These are phyloP conservation scores for Guyanaporus albipodus DNA, from an alignment of 768 basidiomycete species.

Conservation along the genomic window DNA sequence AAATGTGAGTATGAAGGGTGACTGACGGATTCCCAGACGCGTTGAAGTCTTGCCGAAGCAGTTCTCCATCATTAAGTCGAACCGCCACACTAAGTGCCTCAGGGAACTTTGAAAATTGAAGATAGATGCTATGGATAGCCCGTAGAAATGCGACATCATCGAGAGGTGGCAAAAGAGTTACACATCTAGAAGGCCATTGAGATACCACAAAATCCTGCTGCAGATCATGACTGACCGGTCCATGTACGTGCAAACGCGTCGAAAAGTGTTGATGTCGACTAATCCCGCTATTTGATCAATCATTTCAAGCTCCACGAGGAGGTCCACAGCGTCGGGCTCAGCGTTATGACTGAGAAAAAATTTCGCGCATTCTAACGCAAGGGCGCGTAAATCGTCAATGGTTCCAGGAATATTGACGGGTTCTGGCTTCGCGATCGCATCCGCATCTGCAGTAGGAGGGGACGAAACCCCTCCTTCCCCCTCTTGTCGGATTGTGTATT, in stretches of 20 bases:
- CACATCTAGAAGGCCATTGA: constrained; percentile 52
- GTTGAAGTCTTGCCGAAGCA: constrained; percentile 85
- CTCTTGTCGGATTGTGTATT: constrained; percentile 71
- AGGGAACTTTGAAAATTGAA: constrained; percentile 81
- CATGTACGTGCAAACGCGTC: constrained; percentile 94
- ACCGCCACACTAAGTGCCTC: constrained; percentile 88
- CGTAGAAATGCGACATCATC: constrained; percentile 88
- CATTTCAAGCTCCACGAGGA: constrained; percentile 90
- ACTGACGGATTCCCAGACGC: constrained; percentile 84
- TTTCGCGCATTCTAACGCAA: constrained; percentile 80
- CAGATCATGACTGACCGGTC: constrained; percentile 56
- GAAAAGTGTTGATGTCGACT: constrained; percentile 84
- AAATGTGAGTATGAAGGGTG: background rate
- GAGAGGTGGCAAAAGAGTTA: constrained; percentile 85
- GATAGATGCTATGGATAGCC: constrained; percentile 86
- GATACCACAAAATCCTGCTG: background rate
- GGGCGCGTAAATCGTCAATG: constrained; percentile 66
- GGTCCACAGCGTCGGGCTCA: constrained; percentile 96
- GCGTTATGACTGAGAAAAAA: constrained; percentile 94
- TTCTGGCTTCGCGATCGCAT: constrained; percentile 30
- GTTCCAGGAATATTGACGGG: constrained; percentile 44
- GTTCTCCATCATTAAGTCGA: constrained; percentile 71
- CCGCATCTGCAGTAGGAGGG: constrained; percentile 26
- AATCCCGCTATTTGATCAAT: constrained; percentile 71
- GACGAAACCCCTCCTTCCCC: constrained; percentile 35